Evolutionary conservation across 2,329 filamentous ascomycete genomes (phyloP), one percentile per base, ranked within the genome.

Genomic region (Cercospora zeae-maydis): DNA sequence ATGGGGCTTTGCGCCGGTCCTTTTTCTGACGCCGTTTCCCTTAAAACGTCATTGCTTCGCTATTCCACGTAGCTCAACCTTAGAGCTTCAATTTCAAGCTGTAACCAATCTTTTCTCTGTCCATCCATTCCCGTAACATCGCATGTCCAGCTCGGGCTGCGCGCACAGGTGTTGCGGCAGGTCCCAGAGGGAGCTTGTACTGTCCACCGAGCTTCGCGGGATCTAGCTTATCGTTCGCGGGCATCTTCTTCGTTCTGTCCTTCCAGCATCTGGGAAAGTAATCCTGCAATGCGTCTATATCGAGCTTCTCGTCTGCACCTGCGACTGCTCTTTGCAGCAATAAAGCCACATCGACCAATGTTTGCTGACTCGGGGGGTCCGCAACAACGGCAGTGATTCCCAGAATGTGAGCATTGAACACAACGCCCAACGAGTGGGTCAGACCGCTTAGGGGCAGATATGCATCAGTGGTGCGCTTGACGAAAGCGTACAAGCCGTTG

Each of bases 111-210:
- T 62, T 59, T 21, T 70, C 64, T 59, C 59, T 63, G 37, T 62
- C 64, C 53, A 78, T 75, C 73, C 79, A 81, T 68, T 82, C 80
- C 21, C 66, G 64, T 16, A 81, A 65, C 55, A 81, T 76, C 53
- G 71, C 70, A 19, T 78, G 66, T 0, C 78, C 80, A 37, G 80
- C 79, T 0, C 79, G 69, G 1, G 80, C 78, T 1, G 78, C 79
- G 56, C 78, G 74, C n/a, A 80, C 69, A 0, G 80, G 77, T 4
- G 74, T 75, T 0, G 78, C 79, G 30, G 78, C 75, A 10, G 70
- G 67, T 1, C 71, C 71, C 0, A 81, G 64, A 0, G 79, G 79
- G 2, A 82, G 67, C 39, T 74, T 76, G 62, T 78, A 81, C 0
- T 75, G 75, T 0, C 75, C 75, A 21, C 55, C 63, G 13, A 72